Percentiles rank a stretch among this genome's conserved stretches.
Conservation (phyloP, 306 rosid genomes). For the barrel medic (Medicago truncatula) region DNA sequence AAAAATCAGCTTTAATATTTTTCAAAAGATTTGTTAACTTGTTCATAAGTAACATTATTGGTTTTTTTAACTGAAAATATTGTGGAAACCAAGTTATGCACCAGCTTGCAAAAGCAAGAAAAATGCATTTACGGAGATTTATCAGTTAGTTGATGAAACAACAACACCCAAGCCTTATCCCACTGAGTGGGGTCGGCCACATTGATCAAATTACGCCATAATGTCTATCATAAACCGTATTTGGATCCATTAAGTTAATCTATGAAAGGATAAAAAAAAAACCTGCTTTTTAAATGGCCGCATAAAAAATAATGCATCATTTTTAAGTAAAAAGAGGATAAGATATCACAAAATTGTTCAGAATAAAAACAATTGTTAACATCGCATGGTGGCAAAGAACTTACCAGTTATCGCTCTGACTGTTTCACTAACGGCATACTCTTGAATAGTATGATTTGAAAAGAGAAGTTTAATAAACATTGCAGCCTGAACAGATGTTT, state of each 20-base stretch:
- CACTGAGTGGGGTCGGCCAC: too few relatives aligned
- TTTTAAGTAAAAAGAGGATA: constrained; percentile 10
- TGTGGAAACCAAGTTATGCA: constrained; percentile 20
- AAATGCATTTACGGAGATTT: background rate
- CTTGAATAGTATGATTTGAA: constrained; percentile 94
- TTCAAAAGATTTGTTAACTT: constrained; percentile 16
- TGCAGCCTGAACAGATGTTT: constrained; percentile 95
- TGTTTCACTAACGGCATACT: constrained; percentile 97
- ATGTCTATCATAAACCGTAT: too few relatives aligned
- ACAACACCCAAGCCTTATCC: too few relatives aligned
- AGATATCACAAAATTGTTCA: constrained; percentile 17
- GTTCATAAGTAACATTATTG: constrained; percentile 11
- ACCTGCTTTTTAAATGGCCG: constrained; percentile 5
- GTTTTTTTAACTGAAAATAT: background rate
- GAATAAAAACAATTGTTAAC: constrained; percentile 35
- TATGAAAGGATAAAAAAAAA: constrained; percentile 21
- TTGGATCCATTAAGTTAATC: background rate
- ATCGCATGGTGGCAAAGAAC: constrained; percentile 39
- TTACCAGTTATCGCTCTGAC: constrained; percentile 96
- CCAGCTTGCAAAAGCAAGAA: background rate
- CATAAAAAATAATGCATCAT: constrained; percentile 26
- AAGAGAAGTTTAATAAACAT: constrained; percentile 93
- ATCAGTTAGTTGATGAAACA: too few relatives aligned
- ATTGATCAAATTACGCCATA: too few relatives aligned
- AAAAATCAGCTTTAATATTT: constrained; percentile 20